phyloP scores from a whole-genome alignment of 768 basidiomycete genomes.

The Russula foetens region DNA sequence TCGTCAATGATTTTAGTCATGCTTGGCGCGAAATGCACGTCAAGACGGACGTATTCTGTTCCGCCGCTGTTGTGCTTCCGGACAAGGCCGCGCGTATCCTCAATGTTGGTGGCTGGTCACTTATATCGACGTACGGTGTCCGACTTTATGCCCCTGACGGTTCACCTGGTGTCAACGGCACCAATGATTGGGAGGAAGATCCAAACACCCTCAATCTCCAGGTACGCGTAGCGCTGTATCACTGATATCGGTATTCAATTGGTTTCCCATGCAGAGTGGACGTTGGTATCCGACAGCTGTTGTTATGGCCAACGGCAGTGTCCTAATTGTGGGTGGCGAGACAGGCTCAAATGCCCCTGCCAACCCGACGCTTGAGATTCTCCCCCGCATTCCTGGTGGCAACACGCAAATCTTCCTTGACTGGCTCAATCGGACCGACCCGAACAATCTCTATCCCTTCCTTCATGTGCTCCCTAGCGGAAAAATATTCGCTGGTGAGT shows the following conservation, averaged over 20 bases:
- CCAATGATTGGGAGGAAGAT: conserved; percentile 78
- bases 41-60: conserved; percentile 74
- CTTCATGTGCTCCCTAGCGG: conserved; percentile 62
- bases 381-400: conserved; percentile 60
- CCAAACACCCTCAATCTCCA: conserved; percentile 48
- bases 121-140: conserved; percentile 62
- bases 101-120: conserved; percentile 66
- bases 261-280: conserved; percentile 33
- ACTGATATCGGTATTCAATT: background rate
- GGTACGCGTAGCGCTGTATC: conserved; percentile 28
- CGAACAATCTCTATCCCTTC: conserved; percentile 77
- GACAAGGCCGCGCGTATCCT: conserved; percentile 62
- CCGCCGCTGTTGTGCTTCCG: conserved; percentile 63
- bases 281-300: conserved; percentile 70
- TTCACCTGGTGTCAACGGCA: conserved; percentile 55
- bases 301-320: conserved; percentile 62
- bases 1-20: conserved; percentile 34
- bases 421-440: conserved; percentile 64
- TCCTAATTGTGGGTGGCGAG: conserved; percentile 72
- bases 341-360: conserved; percentile 61
- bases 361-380: conserved; percentile 61
- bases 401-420: conserved; percentile 52
- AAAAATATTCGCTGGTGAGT: conserved; percentile 60
- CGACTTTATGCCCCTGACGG: conserved; percentile 70
- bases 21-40: conserved; percentile 76